Conservation (phyloP, 1,139 yeast species). For the Candida smagusa region DNA sequence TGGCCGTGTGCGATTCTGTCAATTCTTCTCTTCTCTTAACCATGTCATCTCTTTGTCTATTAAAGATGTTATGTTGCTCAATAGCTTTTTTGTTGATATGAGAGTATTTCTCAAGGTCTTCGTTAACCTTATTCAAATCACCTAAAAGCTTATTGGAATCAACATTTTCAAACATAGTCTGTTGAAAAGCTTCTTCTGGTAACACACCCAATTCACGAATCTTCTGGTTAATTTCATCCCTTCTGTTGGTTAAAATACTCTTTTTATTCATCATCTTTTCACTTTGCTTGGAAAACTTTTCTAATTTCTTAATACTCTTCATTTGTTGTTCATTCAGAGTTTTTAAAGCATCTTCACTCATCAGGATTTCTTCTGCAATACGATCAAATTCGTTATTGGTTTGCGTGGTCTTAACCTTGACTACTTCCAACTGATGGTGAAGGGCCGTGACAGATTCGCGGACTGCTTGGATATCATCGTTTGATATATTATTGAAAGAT, state of each 20-base stretch:
- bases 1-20: slow-evolving; percentile 66
- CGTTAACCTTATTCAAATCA: slow-evolving; percentile 56
- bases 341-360: slow-evolving; percentile 39
- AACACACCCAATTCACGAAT: slow-evolving; percentile 82
- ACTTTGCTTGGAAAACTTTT: slow-evolving; percentile 59
- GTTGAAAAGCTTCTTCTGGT: slow-evolving; percentile 77
- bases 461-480: slow-evolving; percentile 37
- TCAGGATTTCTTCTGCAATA: slow-evolving; percentile 30
- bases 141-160: slow-evolving; percentile 53
- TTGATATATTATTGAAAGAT: slow-evolving; percentile 10
- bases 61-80: slow-evolving; percentile 77
- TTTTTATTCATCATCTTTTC: slow-evolving; percentile 68
- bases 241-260: slow-evolving; percentile 55
- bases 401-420: slow-evolving; percentile 17
- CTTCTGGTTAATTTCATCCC: slow-evolving; percentile 69
- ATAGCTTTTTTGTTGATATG: slow-evolving; percentile 90
- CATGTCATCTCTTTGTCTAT: slow-evolving; percentile 68
- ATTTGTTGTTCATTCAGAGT: slow-evolving; percentile 59
- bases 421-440: slow-evolving; percentile 21
- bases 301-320: slow-evolving; percentile 52
- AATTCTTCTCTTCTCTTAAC: slow-evolving; percentile 65
- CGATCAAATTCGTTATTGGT: slow-evolving; percentile 21
- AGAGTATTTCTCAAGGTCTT: slow-evolving; percentile 57
- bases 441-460: slow-evolving; percentile 23
- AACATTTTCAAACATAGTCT: slow-evolving; percentile 37